phyloP scores from a whole-genome alignment of 176 grass and related monocot genomes.

The Oropetium thomaeum region DNA sequence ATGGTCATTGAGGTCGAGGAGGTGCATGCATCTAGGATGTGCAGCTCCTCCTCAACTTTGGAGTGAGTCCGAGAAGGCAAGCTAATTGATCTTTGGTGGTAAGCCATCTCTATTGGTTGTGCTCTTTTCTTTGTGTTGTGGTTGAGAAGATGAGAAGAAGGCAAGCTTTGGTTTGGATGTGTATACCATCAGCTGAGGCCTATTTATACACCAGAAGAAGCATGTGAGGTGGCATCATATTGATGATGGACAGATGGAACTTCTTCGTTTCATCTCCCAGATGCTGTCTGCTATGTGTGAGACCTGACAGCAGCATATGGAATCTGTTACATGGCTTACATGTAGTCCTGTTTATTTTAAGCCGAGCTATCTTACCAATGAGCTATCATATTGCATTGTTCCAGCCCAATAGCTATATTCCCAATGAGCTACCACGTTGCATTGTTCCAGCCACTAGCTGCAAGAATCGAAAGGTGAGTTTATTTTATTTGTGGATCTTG shows the following conservation, averaged over 20 bases:
- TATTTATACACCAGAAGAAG: conserved; percentile 46
- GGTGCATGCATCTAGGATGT: conserved; percentile 36
- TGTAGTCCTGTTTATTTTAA: not conserved
- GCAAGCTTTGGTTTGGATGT: conserved; percentile 22
- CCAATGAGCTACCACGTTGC: conserved; percentile 10
- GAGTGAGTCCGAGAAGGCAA: conserved; percentile 37
- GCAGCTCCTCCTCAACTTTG: conserved; percentile 43
- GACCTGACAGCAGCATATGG: conserved; percentile 25
- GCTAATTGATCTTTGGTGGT: conserved; percentile 50
- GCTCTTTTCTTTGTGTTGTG: conserved; percentile 23
- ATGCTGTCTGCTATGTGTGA: conserved; percentile 23
- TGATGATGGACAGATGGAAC: conserved; percentile 1
- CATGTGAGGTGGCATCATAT: not conserved
- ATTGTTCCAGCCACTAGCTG: conserved; percentile 29
- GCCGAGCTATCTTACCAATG: not conserved
- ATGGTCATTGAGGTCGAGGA: conserved; percentile 24
- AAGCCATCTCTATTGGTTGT: conserved; percentile 33
- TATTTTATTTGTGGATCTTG: conserved; percentile 4
- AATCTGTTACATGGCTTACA: conserved; percentile 5
- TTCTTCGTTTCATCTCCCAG: not conserved
- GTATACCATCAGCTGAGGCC: conserved; percentile 10
- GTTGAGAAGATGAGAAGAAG: conserved; percentile 3
- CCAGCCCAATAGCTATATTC: not conserved
- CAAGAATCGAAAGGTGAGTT: conserved; percentile 37
- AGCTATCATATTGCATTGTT: conserved; percentile 25